Evolutionary conservation across 345 rosid genomes (phyloP).

Genomic region (Gossypium thurberi): DNA sequence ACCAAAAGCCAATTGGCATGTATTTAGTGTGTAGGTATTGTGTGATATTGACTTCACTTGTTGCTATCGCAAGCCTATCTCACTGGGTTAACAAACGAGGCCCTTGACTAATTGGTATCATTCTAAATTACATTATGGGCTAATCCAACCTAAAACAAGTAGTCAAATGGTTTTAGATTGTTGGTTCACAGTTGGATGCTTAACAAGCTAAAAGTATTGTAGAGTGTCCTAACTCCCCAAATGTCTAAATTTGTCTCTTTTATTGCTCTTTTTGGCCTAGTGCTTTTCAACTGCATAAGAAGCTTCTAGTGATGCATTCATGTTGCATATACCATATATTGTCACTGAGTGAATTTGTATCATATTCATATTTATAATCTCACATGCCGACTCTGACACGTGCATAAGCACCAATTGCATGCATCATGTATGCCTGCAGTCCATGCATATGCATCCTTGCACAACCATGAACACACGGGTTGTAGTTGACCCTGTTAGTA

Average conservation of each 20-base stretch:
- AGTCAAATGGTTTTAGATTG: not conserved
- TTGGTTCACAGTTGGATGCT: conserved; percentile 3
- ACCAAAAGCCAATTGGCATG: not conserved
- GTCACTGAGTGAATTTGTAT: not conserved
- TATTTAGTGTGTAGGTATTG: not conserved
- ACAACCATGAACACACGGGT: not conserved
- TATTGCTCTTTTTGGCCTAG: not conserved
- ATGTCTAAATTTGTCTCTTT: not conserved
- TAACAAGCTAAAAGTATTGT: not conserved
- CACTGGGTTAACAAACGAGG: not conserved
- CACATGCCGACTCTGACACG: not conserved
- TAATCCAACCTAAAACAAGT: not conserved
- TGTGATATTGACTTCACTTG: not conserved
- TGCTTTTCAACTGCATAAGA: not conserved
- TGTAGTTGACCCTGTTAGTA: not conserved
- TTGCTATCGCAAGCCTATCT: not conserved
- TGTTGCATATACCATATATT: not conserved
- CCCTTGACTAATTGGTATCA: not conserved
- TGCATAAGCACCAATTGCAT: not conserved
- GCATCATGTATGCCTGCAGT: not conserved
- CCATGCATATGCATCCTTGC: not conserved
- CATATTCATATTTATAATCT: not conserved
- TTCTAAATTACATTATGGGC: not conserved
- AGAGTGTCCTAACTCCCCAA: not conserved
- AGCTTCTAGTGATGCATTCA: not conserved